A percentile compares a stretch with the other conserved stretches of the same genome.
Conservation (phyloP, 164 flowering plant species). For the Vitis labrusca region DNA sequence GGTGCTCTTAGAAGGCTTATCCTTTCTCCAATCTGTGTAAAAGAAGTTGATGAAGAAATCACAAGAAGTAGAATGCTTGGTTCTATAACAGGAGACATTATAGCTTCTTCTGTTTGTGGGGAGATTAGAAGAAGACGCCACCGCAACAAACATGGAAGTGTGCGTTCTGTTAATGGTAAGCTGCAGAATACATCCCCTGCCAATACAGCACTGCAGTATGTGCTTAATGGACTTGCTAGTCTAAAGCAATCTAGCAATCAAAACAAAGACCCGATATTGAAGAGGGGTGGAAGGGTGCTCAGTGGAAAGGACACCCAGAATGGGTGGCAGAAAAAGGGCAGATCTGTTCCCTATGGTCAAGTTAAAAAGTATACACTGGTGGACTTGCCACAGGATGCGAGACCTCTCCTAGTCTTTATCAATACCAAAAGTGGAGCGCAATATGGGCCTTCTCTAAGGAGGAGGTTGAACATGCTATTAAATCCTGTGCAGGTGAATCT, state of each 20-base stretch:
- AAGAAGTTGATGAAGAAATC: constrained; percentile 35
- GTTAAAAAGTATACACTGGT: constrained; percentile 43
- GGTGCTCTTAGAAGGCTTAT: constrained; percentile 68
- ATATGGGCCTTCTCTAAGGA: constrained; percentile 50
- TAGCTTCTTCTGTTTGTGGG: constrained; percentile 54
- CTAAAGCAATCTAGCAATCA: constrained; percentile 34
- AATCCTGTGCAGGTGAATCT: constrained; percentile 77
- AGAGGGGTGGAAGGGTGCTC: constrained; percentile 19
- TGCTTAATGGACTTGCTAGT: constrained; percentile 46
- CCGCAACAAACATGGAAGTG: constrained; percentile 40
- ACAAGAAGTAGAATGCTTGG: constrained; percentile 35
- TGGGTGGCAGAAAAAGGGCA: constrained; percentile 28
- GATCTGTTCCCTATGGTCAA: constrained; percentile 8
- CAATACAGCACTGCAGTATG: constrained; percentile 33
- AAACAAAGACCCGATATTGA: constrained; percentile 22
- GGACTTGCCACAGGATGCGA: constrained; percentile 64
- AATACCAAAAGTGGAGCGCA: constrained; percentile 80
- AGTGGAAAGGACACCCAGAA: constrained; percentile 23
- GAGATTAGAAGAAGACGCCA: constrained; percentile 54
- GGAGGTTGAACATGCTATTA: constrained; percentile 63
- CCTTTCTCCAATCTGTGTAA: constrained; percentile 70
- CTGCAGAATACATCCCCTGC: constrained; percentile 33
- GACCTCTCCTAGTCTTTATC: constrained; percentile 78
- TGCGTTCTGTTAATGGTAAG: constrained; percentile 30
- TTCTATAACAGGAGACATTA: constrained; percentile 47